Conservation (phyloP, 2,329 filamentous ascomycete genomes). For the Seiridium cupressi region DNA sequence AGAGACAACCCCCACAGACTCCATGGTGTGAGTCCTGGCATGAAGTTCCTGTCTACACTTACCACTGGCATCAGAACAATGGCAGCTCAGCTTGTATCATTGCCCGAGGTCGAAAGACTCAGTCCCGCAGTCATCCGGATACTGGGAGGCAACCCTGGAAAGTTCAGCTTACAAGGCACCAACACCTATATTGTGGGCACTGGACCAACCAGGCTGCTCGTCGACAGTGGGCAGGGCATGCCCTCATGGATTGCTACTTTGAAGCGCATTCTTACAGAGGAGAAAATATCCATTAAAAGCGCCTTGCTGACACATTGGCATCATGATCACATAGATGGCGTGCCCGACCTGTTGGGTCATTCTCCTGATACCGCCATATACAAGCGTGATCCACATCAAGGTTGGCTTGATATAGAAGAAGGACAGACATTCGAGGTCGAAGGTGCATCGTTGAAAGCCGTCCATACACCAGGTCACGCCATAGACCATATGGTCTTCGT, state of each 20-base stretch:
- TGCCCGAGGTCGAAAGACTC: conserved; percentile 75
- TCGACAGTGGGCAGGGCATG: conserved; percentile 87
- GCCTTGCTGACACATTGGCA: conserved; percentile 92
- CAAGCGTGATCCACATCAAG: conserved; percentile 60
- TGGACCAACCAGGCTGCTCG: conserved; percentile 69
- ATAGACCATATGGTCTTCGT: conserved; percentile 79
- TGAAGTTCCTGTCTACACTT: conserved; percentile 15
- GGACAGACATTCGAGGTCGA: conserved; percentile 52
- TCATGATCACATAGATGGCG: conserved; percentile 77
- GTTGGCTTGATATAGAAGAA: conserved; percentile 54
- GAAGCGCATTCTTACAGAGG: conserved; percentile 60
- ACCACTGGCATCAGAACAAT: conserved; percentile 39
- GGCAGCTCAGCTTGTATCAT: conserved; percentile 58
- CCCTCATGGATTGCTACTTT: conserved; percentile 71
- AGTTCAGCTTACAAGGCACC: conserved; percentile 74
- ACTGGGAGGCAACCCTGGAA: conserved; percentile 86
- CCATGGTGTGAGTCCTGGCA: conserved; percentile 1
- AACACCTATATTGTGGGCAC: conserved; percentile 93
- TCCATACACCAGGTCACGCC: conserved; percentile 66
- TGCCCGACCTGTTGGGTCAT: conserved; percentile 63
- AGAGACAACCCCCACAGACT: too few relatives aligned
- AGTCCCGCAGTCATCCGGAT: conserved; percentile 79
- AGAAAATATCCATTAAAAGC: conserved; percentile 66
- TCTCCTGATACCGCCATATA: conserved; percentile 64
- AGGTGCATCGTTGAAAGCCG: conserved; percentile 32